These are phyloP conservation scores for Vanilla planifolia DNA, from an alignment of 106 monocot species.

Conservation along the genomic window DNA sequence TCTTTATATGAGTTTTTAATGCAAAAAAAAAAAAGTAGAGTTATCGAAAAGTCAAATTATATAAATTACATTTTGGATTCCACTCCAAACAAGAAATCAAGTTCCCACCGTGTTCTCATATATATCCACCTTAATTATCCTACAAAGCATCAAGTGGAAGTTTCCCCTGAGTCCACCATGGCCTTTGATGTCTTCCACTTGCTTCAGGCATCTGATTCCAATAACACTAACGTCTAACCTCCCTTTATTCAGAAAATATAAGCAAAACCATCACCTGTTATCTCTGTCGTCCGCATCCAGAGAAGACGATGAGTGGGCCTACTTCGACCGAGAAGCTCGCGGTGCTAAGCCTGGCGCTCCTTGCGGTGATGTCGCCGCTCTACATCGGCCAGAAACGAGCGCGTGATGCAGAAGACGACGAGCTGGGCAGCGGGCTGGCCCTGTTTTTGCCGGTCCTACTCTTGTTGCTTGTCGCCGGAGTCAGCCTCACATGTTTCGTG, in stretches of 20 bases:
- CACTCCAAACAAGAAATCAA: no score
- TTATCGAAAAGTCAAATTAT: no score
- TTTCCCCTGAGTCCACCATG: background rate
- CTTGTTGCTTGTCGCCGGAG: constrained; percentile 37
- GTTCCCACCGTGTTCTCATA: no score
- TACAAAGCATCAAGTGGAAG: background rate
- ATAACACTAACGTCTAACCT: background rate
- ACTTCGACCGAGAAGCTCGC: constrained; percentile 47
- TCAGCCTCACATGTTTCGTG: constrained; percentile 42
- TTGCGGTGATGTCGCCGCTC: constrained; percentile 70
- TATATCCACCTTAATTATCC: no score
- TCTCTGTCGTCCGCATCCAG: background rate
- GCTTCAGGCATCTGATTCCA: background rate
- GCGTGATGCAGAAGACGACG: constrained; percentile 16
- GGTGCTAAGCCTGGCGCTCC: constrained; percentile 34
- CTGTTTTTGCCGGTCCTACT: constrained; percentile 13
- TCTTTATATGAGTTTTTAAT: no score
- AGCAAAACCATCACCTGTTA: background rate
- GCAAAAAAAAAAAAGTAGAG: no score
- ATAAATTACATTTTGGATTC: no score
- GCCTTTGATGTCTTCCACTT: background rate
- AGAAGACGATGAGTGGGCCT: constrained; percentile 25
- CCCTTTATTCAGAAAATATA: background rate
- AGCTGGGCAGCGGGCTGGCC: background rate
- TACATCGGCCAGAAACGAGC: constrained; percentile 47